Evolutionary conservation across 495 filamentous ascomycete species (phyloP).

Genomic region (Penicillium goetzii): DNA sequence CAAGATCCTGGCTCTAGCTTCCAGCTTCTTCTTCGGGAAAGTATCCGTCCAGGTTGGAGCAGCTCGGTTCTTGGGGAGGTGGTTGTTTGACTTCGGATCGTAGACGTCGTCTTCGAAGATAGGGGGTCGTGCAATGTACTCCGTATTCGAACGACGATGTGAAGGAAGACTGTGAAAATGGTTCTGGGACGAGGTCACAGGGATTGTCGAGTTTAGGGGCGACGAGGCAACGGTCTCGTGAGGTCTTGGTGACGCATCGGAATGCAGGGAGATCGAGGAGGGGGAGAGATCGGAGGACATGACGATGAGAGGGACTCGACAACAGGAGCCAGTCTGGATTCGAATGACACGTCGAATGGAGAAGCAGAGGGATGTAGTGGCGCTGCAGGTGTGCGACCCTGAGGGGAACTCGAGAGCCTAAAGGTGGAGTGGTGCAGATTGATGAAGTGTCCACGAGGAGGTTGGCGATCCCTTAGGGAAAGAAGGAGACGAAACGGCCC

Average conservation of each 20-base stretch:
- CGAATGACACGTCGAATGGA: constrained; percentile 44
- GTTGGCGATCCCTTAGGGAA: not conserved
- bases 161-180: constrained; percentile 31
- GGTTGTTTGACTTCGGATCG: constrained; percentile 26
- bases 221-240: constrained; percentile 35
- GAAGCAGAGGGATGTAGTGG: constrained; percentile 25
- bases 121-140: constrained; percentile 39
- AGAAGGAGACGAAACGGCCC: constrained; percentile 2
- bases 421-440: constrained; percentile 15
- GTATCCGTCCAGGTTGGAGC: constrained; percentile 37
- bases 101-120: constrained; percentile 29
- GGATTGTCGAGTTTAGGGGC: constrained; percentile 25
- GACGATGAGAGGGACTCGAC: constrained; percentile 13
- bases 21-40: constrained; percentile 45
- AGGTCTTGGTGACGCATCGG: constrained; percentile 28
- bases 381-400: constrained; percentile 27
- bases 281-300: constrained; percentile 29
- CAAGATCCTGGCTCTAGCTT: constrained; percentile 46
- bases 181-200: constrained; percentile 22
- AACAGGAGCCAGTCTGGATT: constrained; percentile 17
- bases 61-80: constrained; percentile 19
- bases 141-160: constrained; percentile 50
- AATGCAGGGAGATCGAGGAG: constrained; percentile 32
- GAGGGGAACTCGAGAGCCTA: not conserved
- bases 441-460: constrained; percentile 9